Conservation (phyloP, 208 protist species). For the Trypanosomatidae sp. region DNA sequence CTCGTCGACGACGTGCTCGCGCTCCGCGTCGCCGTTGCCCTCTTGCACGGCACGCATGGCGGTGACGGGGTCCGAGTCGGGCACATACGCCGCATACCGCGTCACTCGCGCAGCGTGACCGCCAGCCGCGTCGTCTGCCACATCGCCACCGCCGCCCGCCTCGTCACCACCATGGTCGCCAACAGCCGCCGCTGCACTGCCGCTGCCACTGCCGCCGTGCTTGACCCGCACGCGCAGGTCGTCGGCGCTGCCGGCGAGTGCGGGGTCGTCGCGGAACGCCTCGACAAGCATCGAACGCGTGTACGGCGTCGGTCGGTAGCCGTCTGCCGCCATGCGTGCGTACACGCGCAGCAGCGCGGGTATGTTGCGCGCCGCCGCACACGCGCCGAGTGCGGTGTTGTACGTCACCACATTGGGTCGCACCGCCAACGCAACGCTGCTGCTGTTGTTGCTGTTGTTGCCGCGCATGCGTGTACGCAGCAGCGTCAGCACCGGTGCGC, state of each 20-base stretch:
- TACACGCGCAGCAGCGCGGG: slow-evolving; percentile 46
- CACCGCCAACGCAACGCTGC: slow-evolving; percentile 19
- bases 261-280: slow-evolving; percentile 31
- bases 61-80: slow-evolving; percentile 67
- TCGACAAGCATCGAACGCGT: slow-evolving; percentile 35
- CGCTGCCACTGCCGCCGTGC: too few relatives aligned
- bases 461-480: slow-evolving; percentile 49
- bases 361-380: slow-evolving; percentile 29
- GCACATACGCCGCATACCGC: slow-evolving; percentile 21
- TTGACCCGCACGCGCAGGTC: slow-evolving; percentile 37
- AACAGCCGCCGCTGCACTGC: too few relatives aligned
- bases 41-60: slow-evolving; percentile 32
- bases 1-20: not conserved
- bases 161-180: too few relatives aligned
- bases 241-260: slow-evolving; percentile 49
- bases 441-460: too few relatives aligned
- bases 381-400: slow-evolving; percentile 70
- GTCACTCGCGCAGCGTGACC: too few relatives aligned
- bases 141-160: too few relatives aligned
- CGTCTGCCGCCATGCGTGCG: slow-evolving; percentile 64
- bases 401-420: slow-evolving; percentile 80
- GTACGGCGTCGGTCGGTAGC: slow-evolving; percentile 59
- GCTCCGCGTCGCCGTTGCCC: not conserved
- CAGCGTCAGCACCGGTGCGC: slow-evolving; percentile 39
- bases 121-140: too few relatives aligned